Evolutionary conservation across 2,329 filamentous ascomycete genomes (phyloP), one percentile per base, ranked within the genome.

Genomic region (Sclerotinia trifoliorum): DNA sequence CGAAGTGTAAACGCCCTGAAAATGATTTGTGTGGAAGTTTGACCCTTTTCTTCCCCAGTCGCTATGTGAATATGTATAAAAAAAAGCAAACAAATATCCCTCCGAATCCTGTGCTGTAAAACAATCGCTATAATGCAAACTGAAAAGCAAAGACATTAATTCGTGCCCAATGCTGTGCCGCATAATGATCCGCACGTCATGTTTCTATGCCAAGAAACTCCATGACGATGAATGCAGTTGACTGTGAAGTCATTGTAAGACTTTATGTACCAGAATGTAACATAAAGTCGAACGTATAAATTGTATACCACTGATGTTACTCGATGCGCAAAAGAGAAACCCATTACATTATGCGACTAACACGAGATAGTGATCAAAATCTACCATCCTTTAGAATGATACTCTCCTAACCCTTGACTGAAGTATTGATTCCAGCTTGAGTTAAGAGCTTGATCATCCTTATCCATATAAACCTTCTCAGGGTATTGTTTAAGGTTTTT

Each of bases 401-500:
- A 96, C 75, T 93, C 92, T 77, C 88, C 88, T 63, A 83, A 81
- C n/a, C 93, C 92, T 77, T 90, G 88, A 76, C 90, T 88, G 76
- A 96, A 93, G 80, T 93, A 95, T 75, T 95, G 88, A 78, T 95
- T 95, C 88, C 87, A 94, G 75, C 90, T 93, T 75, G 75, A 89
- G 87, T 90, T 90, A 70, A 68, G 58, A 84, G 83, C 75, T 84
- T 83, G 75, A 68, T 83, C 82, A n/a, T 74, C 71, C 78, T 83
- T 83, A 80, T 85, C 83, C 80, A 86, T 86, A 79, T 83, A 86
- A 3, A 83, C 80, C 76, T 84, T 85, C 73, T 91, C 89, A 6
- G 92, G 91, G 75, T 90, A 92, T 78, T 95, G 88, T 80, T 90
- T 91, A 55, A 98, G 84, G 79, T 96, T 96, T 70, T 92, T 91